Base-by-base conservation (phyloP, 257 asterid genomes). In the Salvia hispanica region DNA sequence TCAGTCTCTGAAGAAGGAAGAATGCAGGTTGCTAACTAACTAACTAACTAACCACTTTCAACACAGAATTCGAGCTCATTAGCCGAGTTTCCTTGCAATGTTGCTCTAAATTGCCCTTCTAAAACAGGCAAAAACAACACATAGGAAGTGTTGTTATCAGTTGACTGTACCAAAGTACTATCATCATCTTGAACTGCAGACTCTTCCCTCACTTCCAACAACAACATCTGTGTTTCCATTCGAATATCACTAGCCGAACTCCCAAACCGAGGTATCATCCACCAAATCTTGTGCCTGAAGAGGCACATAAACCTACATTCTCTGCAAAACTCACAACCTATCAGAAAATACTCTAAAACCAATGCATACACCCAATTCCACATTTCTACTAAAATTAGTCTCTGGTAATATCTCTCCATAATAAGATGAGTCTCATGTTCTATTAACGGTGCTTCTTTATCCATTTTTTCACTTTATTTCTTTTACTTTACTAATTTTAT, bases 231-330 rank as follows among this genome's bases (percentile, higher is more conserved):
- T 14, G 86, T 85, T 72, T 82, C 91, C 14, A 74, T 57, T 5
- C 83, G 91, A 34, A 83, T 66, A 18, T 82, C 82, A 12, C 68
- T 71, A 3, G 73, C 85, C 25, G 25, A 62, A 60, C 64, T 72
- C 63, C 88, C 91, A 34, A 72, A 71, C 2, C 83, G 81, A 9
- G 91, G 91, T 51, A 76, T 79, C 91, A 80, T 85, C 91, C 91
- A 85, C 91, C 88, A 85, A 52, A 85, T 83, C 68, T 85, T 85
- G 48, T 71, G 78, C 53, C 77, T 77, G 67, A 78, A 85, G 64
- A 85, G 81, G 51, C 83, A 80, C 73, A 79, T 16, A 59, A 80
- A 80, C 72, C 72, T 73, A 58, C 33, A 77, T 18, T 76, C 74
- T 71, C 88, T 82, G 80, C 75, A 72, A 31, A 45, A 56, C 43